Conservation (phyloP, 1,284 basidiomycete genomes). For the Ganoderma resinaceum region DNA sequence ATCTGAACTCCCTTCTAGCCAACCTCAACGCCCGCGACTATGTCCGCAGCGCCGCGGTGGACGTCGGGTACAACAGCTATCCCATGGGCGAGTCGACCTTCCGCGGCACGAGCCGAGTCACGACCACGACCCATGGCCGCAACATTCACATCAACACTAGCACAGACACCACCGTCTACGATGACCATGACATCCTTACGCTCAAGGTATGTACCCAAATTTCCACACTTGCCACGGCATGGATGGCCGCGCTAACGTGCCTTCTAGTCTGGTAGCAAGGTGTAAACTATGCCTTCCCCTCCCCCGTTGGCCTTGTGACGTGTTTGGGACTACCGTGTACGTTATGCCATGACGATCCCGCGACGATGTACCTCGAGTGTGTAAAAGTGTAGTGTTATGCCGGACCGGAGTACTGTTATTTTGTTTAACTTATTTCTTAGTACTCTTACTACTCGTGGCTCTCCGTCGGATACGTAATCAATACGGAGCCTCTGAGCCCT, state of each 20-base stretch:
- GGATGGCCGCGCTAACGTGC: too few species aligned
- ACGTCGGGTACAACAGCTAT: background rate
- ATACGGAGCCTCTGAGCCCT: too few species aligned
- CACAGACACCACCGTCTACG: background rate
- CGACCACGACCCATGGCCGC: background rate
- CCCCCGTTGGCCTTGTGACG: too few species aligned
- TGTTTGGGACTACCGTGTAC: too few species aligned
- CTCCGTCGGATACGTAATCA: too few species aligned
- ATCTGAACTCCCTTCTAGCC: slow-evolving; percentile 8
- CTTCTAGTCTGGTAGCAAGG: background rate
- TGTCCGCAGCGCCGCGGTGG: background rate
- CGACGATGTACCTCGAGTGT: too few species aligned
- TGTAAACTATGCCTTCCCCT: background rate
- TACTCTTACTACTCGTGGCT: too few species aligned
- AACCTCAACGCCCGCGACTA: slow-evolving; percentile 10
- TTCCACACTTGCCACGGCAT: too few species aligned
- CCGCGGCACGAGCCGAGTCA: background rate
- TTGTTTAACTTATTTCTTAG: too few species aligned
- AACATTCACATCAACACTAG: background rate
- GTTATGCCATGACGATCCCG: too few species aligned
- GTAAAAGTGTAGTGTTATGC: too few species aligned
- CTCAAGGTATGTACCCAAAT: background rate
- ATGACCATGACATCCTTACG: background rate
- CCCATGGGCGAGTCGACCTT: background rate
- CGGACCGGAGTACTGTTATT: too few species aligned